Evolutionary conservation across 495 filamentous ascomycete species (phyloP), one percentile per base, ranked within the genome.

Genomic region (Neurospora sp.): DNA sequence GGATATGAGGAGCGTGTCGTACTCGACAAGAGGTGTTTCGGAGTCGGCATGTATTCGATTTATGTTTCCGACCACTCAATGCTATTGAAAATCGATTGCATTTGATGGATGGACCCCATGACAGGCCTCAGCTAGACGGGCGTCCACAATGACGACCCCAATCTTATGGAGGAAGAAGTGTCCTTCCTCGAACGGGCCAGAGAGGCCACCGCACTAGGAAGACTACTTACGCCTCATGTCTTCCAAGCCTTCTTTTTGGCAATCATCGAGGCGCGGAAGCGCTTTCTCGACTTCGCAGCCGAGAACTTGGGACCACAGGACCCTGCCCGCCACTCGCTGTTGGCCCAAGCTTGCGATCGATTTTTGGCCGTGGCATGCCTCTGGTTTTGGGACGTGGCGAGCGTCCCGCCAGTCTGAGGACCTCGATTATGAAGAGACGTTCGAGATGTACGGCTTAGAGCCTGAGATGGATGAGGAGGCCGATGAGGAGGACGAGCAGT

Each of bases 221-320:
- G 8, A 2, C 1, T 5, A 4, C 44, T 73, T 2, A 40, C 69
- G 69, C 38, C n/a, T 3, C 27, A 6, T 41, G n/a, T 40, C 4
- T 70, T 73, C 16, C 40, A 71, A 35, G 69, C 54, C 8, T 2
- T 70, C 23, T 71, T 73, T n/a, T 14, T 46, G 9, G 27, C 69
- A 16, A 62, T 73, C 20, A 46, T 73, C 4, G 20, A 62, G 6
- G 72, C 72, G 35, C 42, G 72, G 8, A 70, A 73, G 37, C 72
- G 72, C n/a, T 73, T 18, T 18, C 41, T 44, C 41, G 41, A 44
- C 41, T 44, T 44, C 41, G 41, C 41, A 16, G 41, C 41, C 41
- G 16, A 44, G 41, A 44, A 44, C 41, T 44, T 44, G 41, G 41
- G 7, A 8, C 16, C 41, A 16, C 41, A 44, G 6, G 41, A 44